Base-by-base conservation (phyloP, 225 moss, liverwort and hornwort species). In the Bryoerythrophyllum caledonicum region DNA sequence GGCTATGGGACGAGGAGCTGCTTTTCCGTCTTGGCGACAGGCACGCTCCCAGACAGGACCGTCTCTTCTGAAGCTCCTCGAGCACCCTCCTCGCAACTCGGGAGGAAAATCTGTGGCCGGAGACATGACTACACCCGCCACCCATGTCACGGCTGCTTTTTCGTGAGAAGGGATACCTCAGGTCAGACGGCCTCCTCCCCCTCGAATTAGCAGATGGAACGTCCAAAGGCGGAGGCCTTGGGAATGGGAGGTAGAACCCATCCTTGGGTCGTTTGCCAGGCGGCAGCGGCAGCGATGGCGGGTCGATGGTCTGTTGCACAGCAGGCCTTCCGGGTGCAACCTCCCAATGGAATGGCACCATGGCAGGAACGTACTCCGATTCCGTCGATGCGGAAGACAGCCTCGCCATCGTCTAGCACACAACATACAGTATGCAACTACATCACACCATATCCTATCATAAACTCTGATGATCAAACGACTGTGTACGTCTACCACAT, bases 341-440 rank as follows among this genome's bases (percentile, higher is more conserved):
- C 66, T 88, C 88, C 85, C 85, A 88, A 9, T 30, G 34, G 37
- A 88, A 85, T 0, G 88, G 77, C 21, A 88, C 85, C 78, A 56
- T 70, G 6, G 73, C 69, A 27, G 78, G 78, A 55, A 78, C 43
- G 27, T 48, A 82, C 35, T 82, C 80, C 13, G 74, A 64, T 27
- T 84, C 87, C 25, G 65, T 75, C 5, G 75, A 87, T 61, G 82
- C 56, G n/a, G 77, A 66, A 41, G 87, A 85, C 25, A 71, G 16
- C 44, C 82, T 80, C n/a, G 48, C 75, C 56, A 73, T 59, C 3
- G 63, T 72, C 52, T 52, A 46, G 0, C 64, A 74, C 20, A 3
- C 17, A 23, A 32, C 32, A 32, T 5, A n/a, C n/a, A n/a, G n/a
- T n/a, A 32, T 32, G 32, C 32, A 32, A 32, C 32, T 32, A 32